These are phyloP conservation scores for Penicillium sp. DNA, from an alignment of 2,329 filamentous ascomycete genomes.

Conservation along the genomic window DNA sequence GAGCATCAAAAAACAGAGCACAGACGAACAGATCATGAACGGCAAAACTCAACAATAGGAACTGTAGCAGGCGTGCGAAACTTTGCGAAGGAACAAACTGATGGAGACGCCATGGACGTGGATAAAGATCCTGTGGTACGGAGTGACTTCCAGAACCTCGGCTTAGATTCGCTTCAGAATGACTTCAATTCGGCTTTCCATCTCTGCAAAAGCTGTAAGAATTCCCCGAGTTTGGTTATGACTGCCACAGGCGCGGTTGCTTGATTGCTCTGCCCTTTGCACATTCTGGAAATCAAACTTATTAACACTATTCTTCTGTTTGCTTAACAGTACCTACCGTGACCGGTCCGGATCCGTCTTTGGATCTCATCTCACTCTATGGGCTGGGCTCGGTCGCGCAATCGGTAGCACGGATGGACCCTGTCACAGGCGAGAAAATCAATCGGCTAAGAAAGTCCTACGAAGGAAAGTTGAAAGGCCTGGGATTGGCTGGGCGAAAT, in stretches of 20 bases:
- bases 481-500: conserved; percentile 53
- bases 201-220: conserved; percentile 57
- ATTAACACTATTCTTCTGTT: conserved; percentile 47
- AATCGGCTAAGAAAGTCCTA: conserved; percentile 64
- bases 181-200: conserved; percentile 53
- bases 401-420: conserved; percentile 63
- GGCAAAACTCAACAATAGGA: conserved; percentile 25
- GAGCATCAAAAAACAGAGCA: conserved; percentile 31
- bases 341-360: conserved; percentile 60
- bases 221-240: conserved; percentile 46
- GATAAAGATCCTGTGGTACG: conserved; percentile 33
- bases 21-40: conserved; percentile 41
- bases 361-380: conserved; percentile 65
- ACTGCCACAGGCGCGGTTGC: conserved; percentile 36
- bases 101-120: conserved; percentile 46
- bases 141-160: conserved; percentile 32
- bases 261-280: conserved; percentile 30
- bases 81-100: conserved; percentile 26
- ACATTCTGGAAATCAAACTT: conserved; percentile 37
- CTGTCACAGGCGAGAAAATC: conserved; percentile 66
- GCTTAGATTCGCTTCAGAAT: conserved; percentile 49
- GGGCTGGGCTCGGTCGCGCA: conserved; percentile 59
- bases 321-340: conserved; percentile 48
- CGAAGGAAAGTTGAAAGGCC: conserved; percentile 54
- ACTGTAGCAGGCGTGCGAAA: conserved; percentile 24